Evolutionary conservation across 768 basidiomycete genomes (phyloP).

Genomic region (Tylopilus sp.): DNA sequence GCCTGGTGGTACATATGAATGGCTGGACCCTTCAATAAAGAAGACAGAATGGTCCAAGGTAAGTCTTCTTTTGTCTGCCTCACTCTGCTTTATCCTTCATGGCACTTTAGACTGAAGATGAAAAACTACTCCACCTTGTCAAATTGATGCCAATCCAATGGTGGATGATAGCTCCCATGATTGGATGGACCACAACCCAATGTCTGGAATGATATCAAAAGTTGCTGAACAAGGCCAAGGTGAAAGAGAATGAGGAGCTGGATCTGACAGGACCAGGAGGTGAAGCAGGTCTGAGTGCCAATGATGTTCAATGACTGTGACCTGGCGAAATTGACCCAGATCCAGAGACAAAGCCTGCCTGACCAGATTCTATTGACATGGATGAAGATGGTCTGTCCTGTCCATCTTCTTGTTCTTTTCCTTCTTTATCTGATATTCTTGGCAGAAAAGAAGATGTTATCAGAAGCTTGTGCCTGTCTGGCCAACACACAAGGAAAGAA

Average conservation of each 20-base stretch:
- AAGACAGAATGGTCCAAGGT: slow-evolving; percentile 99
- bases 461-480: slow-evolving; percentile 94
- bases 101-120: slow-evolving; percentile 80
- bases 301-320: slow-evolving; percentile 82
- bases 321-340: slow-evolving; percentile 99
- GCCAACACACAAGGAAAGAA: slow-evolving; percentile 99
- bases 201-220: slow-evolving; percentile 99
- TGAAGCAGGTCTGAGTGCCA: slow-evolving; percentile 84
- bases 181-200: slow-evolving; percentile 95
- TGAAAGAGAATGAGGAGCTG: slow-evolving; percentile 92
- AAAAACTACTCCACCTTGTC: slow-evolving; percentile 95
- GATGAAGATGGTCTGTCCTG: slow-evolving; percentile 92
- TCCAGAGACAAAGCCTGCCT: slow-evolving; percentile 96
- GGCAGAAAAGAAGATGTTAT: slow-evolving; percentile 98
- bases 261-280: slow-evolving; percentile 80
- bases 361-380: slow-evolving; percentile 99
- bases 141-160: slow-evolving; percentile 99
- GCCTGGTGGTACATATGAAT: slow-evolving; percentile 99
- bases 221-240: slow-evolving; percentile 94
- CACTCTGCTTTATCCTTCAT: background rate
- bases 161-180: slow-evolving; percentile 98
- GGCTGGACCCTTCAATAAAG: slow-evolving; percentile 99
- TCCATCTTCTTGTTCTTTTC: background rate
- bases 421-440: slow-evolving; percentile 2
- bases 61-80: slow-evolving; percentile 9